Base-by-base conservation (phyloP, 768 basidiomycete species). In the Cystofilobasidium bisporidii region DNA sequence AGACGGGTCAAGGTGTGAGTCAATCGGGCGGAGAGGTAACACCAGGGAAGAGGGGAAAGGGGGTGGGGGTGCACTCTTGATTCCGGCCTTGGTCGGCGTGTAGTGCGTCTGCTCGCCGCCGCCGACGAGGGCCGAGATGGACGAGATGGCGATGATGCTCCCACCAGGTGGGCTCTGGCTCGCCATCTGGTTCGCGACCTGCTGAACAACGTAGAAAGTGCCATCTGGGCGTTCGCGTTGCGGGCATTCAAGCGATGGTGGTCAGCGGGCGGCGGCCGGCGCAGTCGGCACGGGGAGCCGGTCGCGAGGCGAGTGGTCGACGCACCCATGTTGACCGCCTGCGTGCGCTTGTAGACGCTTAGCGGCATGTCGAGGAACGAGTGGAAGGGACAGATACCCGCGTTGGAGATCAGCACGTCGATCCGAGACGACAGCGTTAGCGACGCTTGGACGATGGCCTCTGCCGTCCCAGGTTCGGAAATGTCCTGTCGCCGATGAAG, bases 61-160 rank as follows among this genome's bases (percentile, higher is more conserved):
- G n/a, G n/a, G n/a, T n/a, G n/a, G 30, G 24, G 38, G 57, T 33
- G 0, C 50, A 64, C 84, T 86, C 53, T 86, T 81, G 61, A 89
- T 83, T 1, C 85, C 87, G 2, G 88, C 88, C 73, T 89, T 88
- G 6, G 88, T 88, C 6, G 87, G 87, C 3, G 86, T 87, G 72
- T 88, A 89, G 73, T 88, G 87, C 61, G 82, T 83, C 77, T 88
- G 87, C 65, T 83, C 78, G 70, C 82, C 87, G 20, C 87, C 88
- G 11, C 87, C 87, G 57, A 88, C 86, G 22, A 88, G 80, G 0
- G 87, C 88, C 32, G 86, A 87, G 67, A 88, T 88, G n/a, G 85
- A 86, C 15, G 86, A 86, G 32, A 88, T 83, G 26, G 83, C 86
- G 45, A 89, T 84, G 73, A 89, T 87, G 4, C 84, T 82, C 5